These are phyloP conservation scores for Leucocoprinus leucothites DNA, from an alignment of 768 basidiomycete genomes.

Conservation along the genomic window DNA sequence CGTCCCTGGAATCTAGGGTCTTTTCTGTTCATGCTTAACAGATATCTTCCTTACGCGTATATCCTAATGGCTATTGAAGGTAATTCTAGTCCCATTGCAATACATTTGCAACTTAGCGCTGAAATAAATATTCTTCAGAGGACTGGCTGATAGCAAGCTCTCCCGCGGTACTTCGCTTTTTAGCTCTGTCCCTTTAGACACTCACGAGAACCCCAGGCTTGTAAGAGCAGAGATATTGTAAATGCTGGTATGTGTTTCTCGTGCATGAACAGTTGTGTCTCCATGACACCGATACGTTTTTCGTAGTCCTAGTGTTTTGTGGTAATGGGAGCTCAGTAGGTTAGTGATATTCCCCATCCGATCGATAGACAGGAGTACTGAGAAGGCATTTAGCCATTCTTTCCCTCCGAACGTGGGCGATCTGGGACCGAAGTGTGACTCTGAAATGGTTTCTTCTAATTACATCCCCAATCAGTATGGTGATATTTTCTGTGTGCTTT, in stretches of 20 bases:
- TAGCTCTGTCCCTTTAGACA: background rate
- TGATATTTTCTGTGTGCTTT: background rate
- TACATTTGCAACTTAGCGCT: background rate
- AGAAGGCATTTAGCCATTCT: background rate
- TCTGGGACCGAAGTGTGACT: background rate
- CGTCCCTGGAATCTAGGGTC: conserved; percentile 5
- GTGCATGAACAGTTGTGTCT: background rate
- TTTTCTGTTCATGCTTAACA: background rate
- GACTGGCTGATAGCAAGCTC: background rate
- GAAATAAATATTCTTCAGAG: background rate
- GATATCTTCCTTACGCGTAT: conserved; percentile 4
- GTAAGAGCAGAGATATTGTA: background rate
- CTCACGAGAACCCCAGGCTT: background rate
- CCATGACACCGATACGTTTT: background rate
- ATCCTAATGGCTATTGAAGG: background rate
- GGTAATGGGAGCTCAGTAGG: background rate
- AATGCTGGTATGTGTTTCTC: background rate
- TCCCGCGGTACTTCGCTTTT: background rate
- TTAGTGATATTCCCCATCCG: background rate
- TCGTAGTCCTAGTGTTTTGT: background rate
- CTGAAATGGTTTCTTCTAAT: background rate
- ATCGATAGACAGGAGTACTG: background rate
- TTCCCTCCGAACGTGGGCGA: conserved; percentile 4
- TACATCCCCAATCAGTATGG: background rate
- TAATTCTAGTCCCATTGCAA: background rate